Evolutionary conservation across 106 monocot genomes (phyloP).

Genomic region (Apostasia ramifera): DNA sequence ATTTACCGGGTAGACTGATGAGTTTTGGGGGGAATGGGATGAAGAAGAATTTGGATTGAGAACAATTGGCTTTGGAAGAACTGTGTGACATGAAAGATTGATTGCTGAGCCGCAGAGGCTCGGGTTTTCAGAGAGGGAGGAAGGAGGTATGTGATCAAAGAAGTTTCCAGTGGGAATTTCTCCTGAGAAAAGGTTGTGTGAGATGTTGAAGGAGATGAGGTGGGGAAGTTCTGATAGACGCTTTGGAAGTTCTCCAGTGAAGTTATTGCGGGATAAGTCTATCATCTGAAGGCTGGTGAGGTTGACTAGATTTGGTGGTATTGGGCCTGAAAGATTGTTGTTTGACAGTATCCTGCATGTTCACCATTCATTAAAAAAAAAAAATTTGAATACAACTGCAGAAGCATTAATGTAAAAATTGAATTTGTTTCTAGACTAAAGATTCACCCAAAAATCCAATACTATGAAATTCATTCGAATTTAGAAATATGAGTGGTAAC

Average conservation of each 20-base stretch:
- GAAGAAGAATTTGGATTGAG: slow-evolving; percentile 81
- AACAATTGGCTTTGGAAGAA: slow-evolving; percentile 91
- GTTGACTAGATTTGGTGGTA: slow-evolving; percentile 50
- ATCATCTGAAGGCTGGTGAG: slow-evolving; percentile 53
- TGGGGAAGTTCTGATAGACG: slow-evolving; percentile 55
- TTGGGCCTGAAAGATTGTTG: slow-evolving; percentile 67
- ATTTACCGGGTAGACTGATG: slow-evolving; percentile 19
- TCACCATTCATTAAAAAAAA: not conserved
- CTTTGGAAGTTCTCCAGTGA: slow-evolving; percentile 63
- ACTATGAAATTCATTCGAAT: not conserved
- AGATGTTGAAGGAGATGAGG: slow-evolving; percentile 67
- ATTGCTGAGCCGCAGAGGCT: slow-evolving; percentile 66
- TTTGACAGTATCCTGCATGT: slow-evolving; percentile 51
- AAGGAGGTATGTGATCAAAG: slow-evolving; percentile 52
- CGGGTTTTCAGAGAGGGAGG: slow-evolving; percentile 69
- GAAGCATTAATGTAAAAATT: no score
- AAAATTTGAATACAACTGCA: not conserved
- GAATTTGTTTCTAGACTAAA: no score
- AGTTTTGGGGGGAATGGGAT: slow-evolving; percentile 9
- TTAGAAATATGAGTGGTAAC: slow-evolving; percentile 11
- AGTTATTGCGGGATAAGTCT: slow-evolving; percentile 60
- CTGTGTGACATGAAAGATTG: slow-evolving; percentile 49
- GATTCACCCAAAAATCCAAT: not conserved
- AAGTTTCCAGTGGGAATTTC: slow-evolving; percentile 64
- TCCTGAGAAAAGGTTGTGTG: slow-evolving; percentile 69